Conservation (phyloP, 352 stramenopile species). For the Phytophthora tentaculata region DNA sequence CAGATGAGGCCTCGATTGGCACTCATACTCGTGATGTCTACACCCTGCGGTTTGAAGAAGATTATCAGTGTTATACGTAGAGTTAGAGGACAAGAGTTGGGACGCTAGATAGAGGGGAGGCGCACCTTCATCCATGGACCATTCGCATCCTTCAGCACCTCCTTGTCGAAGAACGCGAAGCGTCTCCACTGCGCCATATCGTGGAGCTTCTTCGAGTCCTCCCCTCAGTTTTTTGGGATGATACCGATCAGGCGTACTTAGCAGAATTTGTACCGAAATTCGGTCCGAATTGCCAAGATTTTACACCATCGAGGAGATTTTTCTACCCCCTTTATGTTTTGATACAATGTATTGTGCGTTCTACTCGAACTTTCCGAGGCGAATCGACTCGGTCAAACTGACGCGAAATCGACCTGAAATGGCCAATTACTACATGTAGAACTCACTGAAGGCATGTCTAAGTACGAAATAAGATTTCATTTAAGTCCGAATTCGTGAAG, state of each 20-base stretch:
- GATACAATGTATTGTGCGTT: too few relatives aligned
- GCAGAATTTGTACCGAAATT: too few relatives aligned
- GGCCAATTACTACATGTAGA: too few relatives aligned
- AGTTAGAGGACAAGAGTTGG: background rate
- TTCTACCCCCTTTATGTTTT: too few relatives aligned
- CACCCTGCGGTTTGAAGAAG: conserved; percentile 46
- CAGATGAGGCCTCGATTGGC: conserved; percentile 88
- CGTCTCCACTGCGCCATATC: conserved; percentile 88
- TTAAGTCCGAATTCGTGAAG: too few relatives aligned
- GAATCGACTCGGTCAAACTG: too few relatives aligned
- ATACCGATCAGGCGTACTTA: conserved; percentile 33
- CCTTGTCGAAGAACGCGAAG: conserved; percentile 92
- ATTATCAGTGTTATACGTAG: conserved; percentile 19
- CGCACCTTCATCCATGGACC: conserved; percentile 86
- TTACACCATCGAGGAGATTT: too few relatives aligned
- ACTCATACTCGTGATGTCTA: conserved; percentile 89
- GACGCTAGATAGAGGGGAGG: conserved; percentile 2
- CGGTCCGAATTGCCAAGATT: too few relatives aligned
- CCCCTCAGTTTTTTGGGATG: conserved; percentile 20
- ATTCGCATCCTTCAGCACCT: conserved; percentile 84
- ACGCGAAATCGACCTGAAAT: too few relatives aligned
- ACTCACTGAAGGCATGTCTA: too few relatives aligned
- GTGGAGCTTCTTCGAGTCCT: conserved; percentile 21
- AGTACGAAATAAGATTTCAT: too few relatives aligned
- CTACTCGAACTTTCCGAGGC: too few relatives aligned